Base-by-base conservation (phyloP, 805 yeast species). In the Hermanozyma aechmeae region DNA sequence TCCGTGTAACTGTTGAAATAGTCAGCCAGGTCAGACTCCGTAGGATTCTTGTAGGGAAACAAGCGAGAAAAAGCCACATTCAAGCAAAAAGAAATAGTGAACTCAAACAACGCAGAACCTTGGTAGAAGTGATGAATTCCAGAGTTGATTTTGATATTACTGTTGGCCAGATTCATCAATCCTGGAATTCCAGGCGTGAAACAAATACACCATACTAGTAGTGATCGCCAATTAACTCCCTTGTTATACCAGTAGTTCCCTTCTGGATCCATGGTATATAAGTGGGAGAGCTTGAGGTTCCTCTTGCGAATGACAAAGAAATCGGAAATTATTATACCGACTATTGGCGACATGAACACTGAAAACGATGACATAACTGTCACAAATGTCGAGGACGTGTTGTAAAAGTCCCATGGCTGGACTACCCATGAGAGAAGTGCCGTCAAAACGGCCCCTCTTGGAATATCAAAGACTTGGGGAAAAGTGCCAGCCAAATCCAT, bases 401-500 rank as follows among this genome's bases (percentile, higher is more conserved):
- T 46, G 16, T 51, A 47, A 16, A 63, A 46, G 21, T 46, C 46
- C 71, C 71, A 64, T 8, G 71, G 71, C 34, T 56, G 59, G 17
- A 51, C 39, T 9, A 46, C 48, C 40, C 56, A 48, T 7, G 58
- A 53, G 11, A 58, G 33, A 27, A 58, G 40, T 4, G 62, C 48
- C 7, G 38, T 34, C 9, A 45, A 19, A 4, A 45, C 22, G 17
- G 71, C 65, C 13, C 76, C 78, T 24, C 73, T 47, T 25, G 52
- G 51, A 27, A 68, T 64, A 37, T 60, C 60, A 35, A 68, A 42
- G 34, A 54, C 61, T 31, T 52, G 49, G n/a, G 73, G 73, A 27
- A 58, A 51, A 34, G 69, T 39, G 27, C 65, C 73, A 15, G 71
- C 62, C 38, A 71, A 39, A 36, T 69, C 75, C 54, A 67, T 71